phyloP scores from a whole-genome alignment of 2,329 filamentous ascomycete genomes.

The Domatiomyces globalis region DNA sequence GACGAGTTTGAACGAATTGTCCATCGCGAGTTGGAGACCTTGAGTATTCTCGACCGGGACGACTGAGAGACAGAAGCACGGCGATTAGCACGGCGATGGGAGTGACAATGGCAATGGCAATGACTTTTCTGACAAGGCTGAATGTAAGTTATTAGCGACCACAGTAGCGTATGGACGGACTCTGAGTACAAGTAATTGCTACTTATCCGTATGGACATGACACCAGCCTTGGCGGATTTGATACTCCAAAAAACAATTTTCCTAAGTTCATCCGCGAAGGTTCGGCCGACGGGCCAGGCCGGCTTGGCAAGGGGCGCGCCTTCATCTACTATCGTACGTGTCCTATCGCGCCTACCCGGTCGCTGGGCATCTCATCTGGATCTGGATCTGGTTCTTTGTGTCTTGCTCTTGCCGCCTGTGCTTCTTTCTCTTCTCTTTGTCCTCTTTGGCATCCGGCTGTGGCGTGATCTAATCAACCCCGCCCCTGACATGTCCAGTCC shows the following conservation, averaged over 20 bases:
- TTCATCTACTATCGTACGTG: background rate
- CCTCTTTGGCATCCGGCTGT: background rate
- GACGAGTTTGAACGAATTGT: slow-evolving; percentile 47
- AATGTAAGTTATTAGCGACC: background rate
- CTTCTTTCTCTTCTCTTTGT: background rate
- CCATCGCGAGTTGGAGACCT: slow-evolving; percentile 43
- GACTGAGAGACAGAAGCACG: slow-evolving; percentile 3
- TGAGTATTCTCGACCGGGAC: slow-evolving; percentile 39
- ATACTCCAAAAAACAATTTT: too few species aligned
- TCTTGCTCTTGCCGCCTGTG: slow-evolving; percentile 1
- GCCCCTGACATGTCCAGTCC: slow-evolving; percentile 11
- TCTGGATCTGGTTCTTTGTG: background rate
- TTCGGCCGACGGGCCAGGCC: background rate
- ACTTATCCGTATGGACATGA: too few species aligned
- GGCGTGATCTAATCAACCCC: background rate
- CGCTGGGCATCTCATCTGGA: background rate
- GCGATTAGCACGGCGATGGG: background rate
- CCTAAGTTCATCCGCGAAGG: too few species aligned
- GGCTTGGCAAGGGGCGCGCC: background rate
- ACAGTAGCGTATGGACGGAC: background rate
- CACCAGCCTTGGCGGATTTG: too few species aligned
- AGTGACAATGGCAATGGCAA: too few species aligned
- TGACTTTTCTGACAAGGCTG: too few species aligned
- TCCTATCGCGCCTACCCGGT: background rate
- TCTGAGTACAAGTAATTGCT: too few species aligned